Evolutionary conservation across 805 yeast genomes (phyloP), one percentile per base, ranked within the genome.

Genomic region (Candida alai): DNA sequence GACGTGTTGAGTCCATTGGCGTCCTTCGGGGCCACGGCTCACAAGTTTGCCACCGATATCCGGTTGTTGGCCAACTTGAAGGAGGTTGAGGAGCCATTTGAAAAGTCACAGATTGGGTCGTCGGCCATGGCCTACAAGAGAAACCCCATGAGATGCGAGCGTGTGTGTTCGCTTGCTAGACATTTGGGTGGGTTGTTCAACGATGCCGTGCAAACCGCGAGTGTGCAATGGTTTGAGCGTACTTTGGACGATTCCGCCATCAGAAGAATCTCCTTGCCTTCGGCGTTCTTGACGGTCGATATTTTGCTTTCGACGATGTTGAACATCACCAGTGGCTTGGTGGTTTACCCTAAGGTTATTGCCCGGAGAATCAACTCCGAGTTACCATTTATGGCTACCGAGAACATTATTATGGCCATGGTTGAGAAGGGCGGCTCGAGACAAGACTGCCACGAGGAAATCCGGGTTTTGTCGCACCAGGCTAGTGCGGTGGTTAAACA

Each of bases 151-250:
- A 84, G 98, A 72, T 83, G 90, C 58, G 98, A 93, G 72, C 80
- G 98, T 65, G 97, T 93, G 40, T 93, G 98, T 70, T 93, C 98
- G n/a, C 75, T 93, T 47, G 79, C 97, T 14, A 85, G 98, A 71
- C 97, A 90, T 62, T 64, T 93, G 64, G 95, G 96, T 45, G 83
- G 95, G 12, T 70, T 88, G 49, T 84, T 83, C 68, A 87, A 74
- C 56, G 97, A 93, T 63, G 94, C 96, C 35, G 84, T 90, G 50
- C 93, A 87, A 66, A 93, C 98, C 32, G 94, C 97, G 6, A 83
- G 96, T 22, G 97, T 93, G 33, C 98, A 93, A 70, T 93, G 98
- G 98, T 93, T 93, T 59, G 98, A 93, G 73, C 85, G 98, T 71
- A 93, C 98, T 22, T 75, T 93, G 56, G 98, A 93, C 65, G 98